A percentile compares a stretch with the other conserved stretches of the same genome.
phyloP scores from a whole-genome alignment of 2,329 filamentous ascomycete genomes.

The Bimuria novae-zelandiae region DNA sequence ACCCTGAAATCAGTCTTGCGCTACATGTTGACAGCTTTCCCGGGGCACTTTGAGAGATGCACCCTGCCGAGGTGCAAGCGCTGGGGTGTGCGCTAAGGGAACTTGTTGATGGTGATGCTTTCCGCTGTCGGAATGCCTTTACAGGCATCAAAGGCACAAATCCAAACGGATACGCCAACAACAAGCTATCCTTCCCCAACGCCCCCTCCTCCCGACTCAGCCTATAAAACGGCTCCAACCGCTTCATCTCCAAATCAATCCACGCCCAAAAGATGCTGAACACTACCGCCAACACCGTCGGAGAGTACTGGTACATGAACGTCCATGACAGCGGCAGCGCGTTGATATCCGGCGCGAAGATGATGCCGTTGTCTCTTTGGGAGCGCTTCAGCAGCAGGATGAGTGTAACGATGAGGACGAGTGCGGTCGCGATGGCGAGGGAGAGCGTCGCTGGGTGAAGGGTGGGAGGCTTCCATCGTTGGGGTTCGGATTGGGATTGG shows the following conservation, averaged over 20 bases:
- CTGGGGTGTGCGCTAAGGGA: too few species aligned
- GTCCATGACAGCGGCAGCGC: constrained; percentile 48
- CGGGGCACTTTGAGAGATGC: too few species aligned
- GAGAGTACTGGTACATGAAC: constrained; percentile 56
- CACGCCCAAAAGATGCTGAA: constrained; percentile 64
- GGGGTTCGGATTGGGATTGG: not conserved
- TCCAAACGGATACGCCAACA: constrained; percentile 61
- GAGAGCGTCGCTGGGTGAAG: constrained; percentile 21
- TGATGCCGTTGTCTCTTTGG: constrained; percentile 48
- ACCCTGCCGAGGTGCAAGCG: too few species aligned
- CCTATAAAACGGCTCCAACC: constrained; percentile 65
- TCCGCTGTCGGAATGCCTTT: constrained; percentile 42
- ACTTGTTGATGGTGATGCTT: constrained; percentile 11
- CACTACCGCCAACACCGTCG: constrained; percentile 58
- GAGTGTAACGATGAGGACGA: constrained; percentile 49
- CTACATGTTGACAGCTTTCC: too few species aligned
- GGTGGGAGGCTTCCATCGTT: constrained; percentile 26
- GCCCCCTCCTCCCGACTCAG: constrained; percentile 56
- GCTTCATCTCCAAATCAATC: constrained; percentile 63
- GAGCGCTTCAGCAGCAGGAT: constrained; percentile 53
- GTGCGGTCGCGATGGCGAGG: constrained; percentile 15
- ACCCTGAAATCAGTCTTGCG: not conserved
- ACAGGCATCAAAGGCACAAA: constrained; percentile 53
- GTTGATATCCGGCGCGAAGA: constrained; percentile 44
- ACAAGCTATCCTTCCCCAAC: constrained; percentile 51